Evolutionary conservation across 805 yeast genomes (phyloP).

Genomic region (Metschnikowia koreensis): DNA sequence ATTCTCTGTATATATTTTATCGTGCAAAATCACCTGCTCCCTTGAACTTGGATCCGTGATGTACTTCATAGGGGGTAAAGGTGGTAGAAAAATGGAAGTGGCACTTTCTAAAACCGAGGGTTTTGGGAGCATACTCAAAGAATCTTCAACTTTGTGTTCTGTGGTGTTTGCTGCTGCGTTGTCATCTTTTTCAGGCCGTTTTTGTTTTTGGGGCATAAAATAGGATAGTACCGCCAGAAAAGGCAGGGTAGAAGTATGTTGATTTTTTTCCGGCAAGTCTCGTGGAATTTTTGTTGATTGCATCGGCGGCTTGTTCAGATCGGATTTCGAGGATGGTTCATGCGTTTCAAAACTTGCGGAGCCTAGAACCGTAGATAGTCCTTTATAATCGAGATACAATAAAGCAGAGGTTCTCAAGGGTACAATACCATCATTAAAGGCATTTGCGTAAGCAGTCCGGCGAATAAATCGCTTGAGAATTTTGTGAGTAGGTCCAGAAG

Average conservation of each 20-base stretch:
- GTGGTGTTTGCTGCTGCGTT: conserved; percentile 6
- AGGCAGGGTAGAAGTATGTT: conserved; percentile 23
- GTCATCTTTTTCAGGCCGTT: conserved; percentile 4
- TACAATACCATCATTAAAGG: conserved; percentile 91
- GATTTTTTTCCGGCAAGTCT: conserved; percentile 14
- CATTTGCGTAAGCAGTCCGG: conserved; percentile 86
- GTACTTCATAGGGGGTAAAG: conserved; percentile 68
- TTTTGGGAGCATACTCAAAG: conserved; percentile 47
- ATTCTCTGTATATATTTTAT: conserved; percentile 62
- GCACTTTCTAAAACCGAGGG: conserved; percentile 81
- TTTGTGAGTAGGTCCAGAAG: conserved; percentile 69
- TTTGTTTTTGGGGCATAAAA: conserved; percentile 43
- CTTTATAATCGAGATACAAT: conserved; percentile 82
- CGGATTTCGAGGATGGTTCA: not conserved
- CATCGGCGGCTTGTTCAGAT: not conserved
- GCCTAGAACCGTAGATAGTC: conserved; percentile 28
- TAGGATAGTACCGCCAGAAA: conserved; percentile 39
- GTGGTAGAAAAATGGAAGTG: conserved; percentile 72
- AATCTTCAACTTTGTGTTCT: conserved; percentile 3
- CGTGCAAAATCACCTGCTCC: conserved; percentile 73
- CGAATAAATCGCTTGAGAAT: conserved; percentile 61
- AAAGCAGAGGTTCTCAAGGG: conserved; percentile 89
- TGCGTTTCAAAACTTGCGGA: not conserved
- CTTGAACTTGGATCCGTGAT: conserved; percentile 66
- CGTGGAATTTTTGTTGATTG: conserved; percentile 20